Evolutionary conservation across 2,329 filamentous ascomycete species (phyloP), one percentile per base, ranked within the genome.

Genomic region (Fusarium sp.): DNA sequence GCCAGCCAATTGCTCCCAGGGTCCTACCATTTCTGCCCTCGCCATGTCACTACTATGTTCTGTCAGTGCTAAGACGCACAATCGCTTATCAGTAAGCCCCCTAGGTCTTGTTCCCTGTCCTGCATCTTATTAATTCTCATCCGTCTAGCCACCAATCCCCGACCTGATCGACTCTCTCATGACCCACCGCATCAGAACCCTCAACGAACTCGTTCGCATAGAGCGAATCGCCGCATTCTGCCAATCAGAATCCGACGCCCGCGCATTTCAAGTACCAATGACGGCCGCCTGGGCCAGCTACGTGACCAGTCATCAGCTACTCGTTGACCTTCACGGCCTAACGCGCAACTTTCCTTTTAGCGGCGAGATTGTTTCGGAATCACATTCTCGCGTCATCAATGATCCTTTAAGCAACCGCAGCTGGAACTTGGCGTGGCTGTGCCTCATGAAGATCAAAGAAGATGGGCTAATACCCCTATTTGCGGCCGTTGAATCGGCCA

Each of bases 101-200:
- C 18, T 23, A 23, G 18, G 18, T 23, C 18, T 4, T 34, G 8
- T 48, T 16, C 18, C 46, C 6, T 16, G n/a, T 18, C 10, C 28
- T 48, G 28, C 10, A 48, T 34, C 28, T 48, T 31, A 48, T 15
- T 2, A 7, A 34, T 13, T 16, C 46, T 48, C 11, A 34, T 18
- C 7, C n/a, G 7, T 34, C 4, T 18, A 48, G n/a, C 15, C 46
- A 23, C 46, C 46, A 48, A 48, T 48, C n/a, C 46, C 30, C 11
- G 28, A 48, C n/a, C 46, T 48, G 15, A 48, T 48, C n/a, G 46
- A 48, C 30, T 48, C 46, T 48, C 46, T 48, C n/a, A 48, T 31
- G 28, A 48, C 46, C n/a, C 4, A 48, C 34, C 46, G 46, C 11
- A 48, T 48, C 6, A 48, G 46, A 15, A 48, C 46, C 16, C n/a